A percentile compares a stretch with the other conserved stretches of the same genome.
Conservation (phyloP, 129 eudicot species). For the Pseudognaphalium luteoalbum region DNA sequence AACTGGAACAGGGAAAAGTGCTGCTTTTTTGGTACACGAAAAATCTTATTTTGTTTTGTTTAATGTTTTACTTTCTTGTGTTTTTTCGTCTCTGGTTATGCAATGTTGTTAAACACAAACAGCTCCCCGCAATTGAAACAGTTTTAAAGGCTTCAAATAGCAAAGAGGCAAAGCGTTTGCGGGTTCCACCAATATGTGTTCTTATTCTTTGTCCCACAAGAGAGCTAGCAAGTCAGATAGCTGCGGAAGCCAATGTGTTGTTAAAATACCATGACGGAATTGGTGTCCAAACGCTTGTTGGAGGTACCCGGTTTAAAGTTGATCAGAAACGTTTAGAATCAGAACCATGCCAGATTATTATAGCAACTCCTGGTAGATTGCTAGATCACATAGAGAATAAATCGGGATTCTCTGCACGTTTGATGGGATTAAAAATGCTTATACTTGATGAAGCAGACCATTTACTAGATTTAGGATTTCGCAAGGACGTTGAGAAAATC, state of each 20-base stretch:
- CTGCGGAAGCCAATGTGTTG: slow-evolving; percentile 88
- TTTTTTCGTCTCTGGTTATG: slow-evolving; percentile 3
- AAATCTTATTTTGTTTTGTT: background rate
- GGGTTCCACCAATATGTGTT: slow-evolving; percentile 68
- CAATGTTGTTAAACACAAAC: slow-evolving; percentile 67
- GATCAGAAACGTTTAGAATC: slow-evolving; percentile 79
- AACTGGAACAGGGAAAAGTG: slow-evolving; percentile 91
- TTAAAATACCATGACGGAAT: slow-evolving; percentile 77
- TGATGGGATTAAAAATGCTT: slow-evolving; percentile 85
- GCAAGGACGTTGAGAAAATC: slow-evolving; percentile 86
- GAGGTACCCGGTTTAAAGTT: slow-evolving; percentile 93
- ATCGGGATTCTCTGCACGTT: slow-evolving; percentile 75
- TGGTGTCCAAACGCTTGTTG: slow-evolving; percentile 83
- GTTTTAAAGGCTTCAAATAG: slow-evolving; percentile 67
- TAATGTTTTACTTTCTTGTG: background rate
- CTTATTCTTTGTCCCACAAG: slow-evolving; percentile 91
- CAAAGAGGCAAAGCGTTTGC: slow-evolving; percentile 26
- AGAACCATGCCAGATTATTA: slow-evolving; percentile 85
- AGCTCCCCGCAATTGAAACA: slow-evolving; percentile 99
- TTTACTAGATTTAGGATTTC: slow-evolving; percentile 83
- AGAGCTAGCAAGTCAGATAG: slow-evolving; percentile 94
- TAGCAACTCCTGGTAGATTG: slow-evolving; percentile 96
- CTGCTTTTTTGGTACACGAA: slow-evolving; percentile 85
- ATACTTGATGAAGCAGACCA: slow-evolving; percentile 95
- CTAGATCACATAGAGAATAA: slow-evolving; percentile 88